Base-by-base conservation (phyloP, 164 flowering plant species). In the Tinospora cordifolia region DNA sequence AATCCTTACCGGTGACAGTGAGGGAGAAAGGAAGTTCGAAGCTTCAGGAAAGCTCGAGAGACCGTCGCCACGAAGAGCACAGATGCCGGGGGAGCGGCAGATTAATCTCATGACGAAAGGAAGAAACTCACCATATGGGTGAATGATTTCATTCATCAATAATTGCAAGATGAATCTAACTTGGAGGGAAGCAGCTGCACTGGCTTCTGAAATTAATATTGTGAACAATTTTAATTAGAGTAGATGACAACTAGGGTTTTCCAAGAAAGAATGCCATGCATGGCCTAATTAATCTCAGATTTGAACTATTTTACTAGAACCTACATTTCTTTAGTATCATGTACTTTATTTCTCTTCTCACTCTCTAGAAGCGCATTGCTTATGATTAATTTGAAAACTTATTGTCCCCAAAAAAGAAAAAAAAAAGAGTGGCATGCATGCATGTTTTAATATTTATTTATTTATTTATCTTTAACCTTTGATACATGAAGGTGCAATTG, bases 51-150 rank as follows among this genome's bases (percentile, higher is more conserved):
- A 88, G 83, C 83, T 87, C 26, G 90, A 89, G 63, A 83, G 94
- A 84, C 88, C 91, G 22, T 91, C 97, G 1, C 90, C 97, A 7
- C 71, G 86, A 72, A 82, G 90, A 74, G 75, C 75, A 30, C 70
- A 80, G 2, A 73, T 78, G 58, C 57, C 70, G 3, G 22, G 59
- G 0, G 83, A 84, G 17, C 80, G 85, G 76, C 47, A 44, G 47
- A 70, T 81, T 71, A 84, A 72, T 70, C 79, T 86, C 62, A 81
- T 84, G 82, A 84, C 76, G 70, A 85, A 74, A 67, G 69, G 36
- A 69, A 81, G 90, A 75, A 82, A 75, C 68, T 80, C 59, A 40
- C 84, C 86, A 27, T 88, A 84, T 76, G 87, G 87, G 36, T 30
- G 36, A 30, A 40, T 69, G 46, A 58, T 8, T 8, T 8, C 15